These are phyloP conservation scores for Phytopythium litorale DNA, from an alignment of 352 stramenopile genomes.

Conservation along the genomic window DNA sequence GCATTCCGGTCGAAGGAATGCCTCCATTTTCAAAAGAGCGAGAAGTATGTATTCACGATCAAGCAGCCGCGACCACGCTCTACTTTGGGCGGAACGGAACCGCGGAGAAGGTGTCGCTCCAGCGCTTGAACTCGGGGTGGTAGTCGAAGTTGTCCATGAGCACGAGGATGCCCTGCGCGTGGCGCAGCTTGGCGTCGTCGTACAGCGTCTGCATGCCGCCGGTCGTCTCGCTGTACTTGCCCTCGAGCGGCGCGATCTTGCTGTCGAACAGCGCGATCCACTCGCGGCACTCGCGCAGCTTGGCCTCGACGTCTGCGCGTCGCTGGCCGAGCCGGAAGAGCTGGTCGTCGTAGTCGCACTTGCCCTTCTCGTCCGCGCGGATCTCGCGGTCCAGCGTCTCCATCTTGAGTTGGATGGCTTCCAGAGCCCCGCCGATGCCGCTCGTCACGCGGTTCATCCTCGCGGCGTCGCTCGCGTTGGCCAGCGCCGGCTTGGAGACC, in stretches of 20 bases:
- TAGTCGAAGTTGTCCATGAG: slow-evolving; percentile 90
- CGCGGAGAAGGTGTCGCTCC: slow-evolving; percentile 83
- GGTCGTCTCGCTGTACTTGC: slow-evolving; percentile 71
- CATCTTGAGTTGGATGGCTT: slow-evolving; percentile 55
- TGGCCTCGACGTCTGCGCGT: slow-evolving; percentile 46
- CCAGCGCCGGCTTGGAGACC: slow-evolving; percentile 36
- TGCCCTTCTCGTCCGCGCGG: slow-evolving; percentile 70
- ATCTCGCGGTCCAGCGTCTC: slow-evolving; percentile 66
- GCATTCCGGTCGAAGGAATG: slow-evolving; percentile 3
- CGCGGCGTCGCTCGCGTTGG: slow-evolving; percentile 36
- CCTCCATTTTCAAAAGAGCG: neutral
- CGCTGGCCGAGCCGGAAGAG: slow-evolving; percentile 55
- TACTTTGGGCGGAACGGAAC: slow-evolving; percentile 75
- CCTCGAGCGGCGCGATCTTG: slow-evolving; percentile 68
- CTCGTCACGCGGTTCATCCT: slow-evolving; percentile 75
- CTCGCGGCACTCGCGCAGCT: slow-evolving; percentile 45
- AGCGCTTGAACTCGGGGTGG: slow-evolving; percentile 87
- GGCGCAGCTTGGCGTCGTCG: slow-evolving; percentile 80
- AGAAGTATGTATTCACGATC: neutral
- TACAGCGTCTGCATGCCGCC: slow-evolving; percentile 78
- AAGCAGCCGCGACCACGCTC: neutral
- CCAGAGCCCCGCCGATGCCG: slow-evolving; percentile 61
- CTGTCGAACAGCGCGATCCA: slow-evolving; percentile 70
- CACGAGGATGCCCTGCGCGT: slow-evolving; percentile 78
- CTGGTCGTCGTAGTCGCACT: slow-evolving; percentile 76